Evolutionary conservation across 305 asterid genomes (phyloP).

Genomic region (Fraxinus dipetala): DNA sequence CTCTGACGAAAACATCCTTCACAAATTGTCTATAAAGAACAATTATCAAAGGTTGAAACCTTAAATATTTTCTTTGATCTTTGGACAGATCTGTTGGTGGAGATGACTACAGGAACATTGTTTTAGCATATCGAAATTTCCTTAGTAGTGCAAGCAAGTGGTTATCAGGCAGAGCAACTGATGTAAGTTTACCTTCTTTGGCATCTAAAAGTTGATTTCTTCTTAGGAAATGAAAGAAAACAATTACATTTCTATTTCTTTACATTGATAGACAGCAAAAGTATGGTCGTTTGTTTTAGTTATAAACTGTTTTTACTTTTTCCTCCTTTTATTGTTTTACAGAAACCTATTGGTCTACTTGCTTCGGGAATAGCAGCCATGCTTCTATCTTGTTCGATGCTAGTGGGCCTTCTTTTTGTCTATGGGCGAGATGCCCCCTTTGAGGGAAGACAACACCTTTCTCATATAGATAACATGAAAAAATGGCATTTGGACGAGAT

Average conservation of each 20-base stretch:
- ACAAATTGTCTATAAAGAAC: neutral
- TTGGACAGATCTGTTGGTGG: constrained; percentile 33
- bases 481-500: constrained; percentile 59
- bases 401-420: constrained; percentile 48
- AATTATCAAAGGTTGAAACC: constrained; percentile 10
- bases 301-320: constrained; percentile 5
- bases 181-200: constrained; percentile 48
- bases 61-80: constrained; percentile 24
- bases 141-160: constrained; percentile 68
- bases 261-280: neutral
- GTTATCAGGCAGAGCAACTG: constrained; percentile 83
- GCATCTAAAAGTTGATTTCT: constrained; percentile 13
- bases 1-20: neutral
- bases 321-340: constrained; percentile 27
- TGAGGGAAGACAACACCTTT: constrained; percentile 27
- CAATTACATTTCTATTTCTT: neutral
- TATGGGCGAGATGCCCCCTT: constrained; percentile 36
- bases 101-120: constrained; percentile 37
- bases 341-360: constrained; percentile 70
- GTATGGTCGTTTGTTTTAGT: neutral
- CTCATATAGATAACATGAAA: constrained; percentile 22
- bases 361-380: constrained; percentile 64
- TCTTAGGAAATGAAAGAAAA: neutral
- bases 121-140: constrained; percentile 60
- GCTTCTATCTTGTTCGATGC: constrained; percentile 56